A percentile compares a stretch with the other conserved stretches of the same genome.
These are phyloP conservation scores for Taphrina deformans DNA, from an alignment of 1,139 yeast species.

Conservation along the genomic window DNA sequence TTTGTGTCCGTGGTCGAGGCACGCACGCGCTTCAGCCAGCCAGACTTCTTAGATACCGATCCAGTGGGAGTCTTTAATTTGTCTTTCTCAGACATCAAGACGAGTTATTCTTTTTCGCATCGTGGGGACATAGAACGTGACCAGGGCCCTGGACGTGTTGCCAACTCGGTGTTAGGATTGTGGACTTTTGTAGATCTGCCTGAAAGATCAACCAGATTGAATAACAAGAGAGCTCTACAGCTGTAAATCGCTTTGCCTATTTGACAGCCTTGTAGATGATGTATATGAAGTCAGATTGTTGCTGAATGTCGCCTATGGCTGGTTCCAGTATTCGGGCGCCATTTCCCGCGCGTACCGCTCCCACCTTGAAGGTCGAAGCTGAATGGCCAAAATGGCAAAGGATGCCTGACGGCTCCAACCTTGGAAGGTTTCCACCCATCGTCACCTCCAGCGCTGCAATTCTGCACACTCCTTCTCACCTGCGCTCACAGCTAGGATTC, in stretches of 20 bases:
- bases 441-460: no score
- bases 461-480: no score
- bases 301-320: not conserved
- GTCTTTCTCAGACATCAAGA: conserved; percentile 30
- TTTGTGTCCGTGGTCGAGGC: conserved; percentile 9
- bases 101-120: not conserved
- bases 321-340: not conserved
- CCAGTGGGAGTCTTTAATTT: conserved; percentile 25
- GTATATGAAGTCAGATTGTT: not conserved
- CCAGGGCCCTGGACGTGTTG: not conserved
- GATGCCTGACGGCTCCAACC: no score
- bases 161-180: no score
- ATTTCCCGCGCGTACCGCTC: not conserved
- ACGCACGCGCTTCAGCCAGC: conserved; percentile 31
- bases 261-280: not conserved
- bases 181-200: no score
- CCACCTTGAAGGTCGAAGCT: not conserved
- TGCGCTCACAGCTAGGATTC: no score
- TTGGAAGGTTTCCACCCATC: no score
- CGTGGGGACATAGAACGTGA: not conserved
- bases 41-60: conserved; percentile 22
- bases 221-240: no score
- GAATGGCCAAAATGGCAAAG: not conserved
- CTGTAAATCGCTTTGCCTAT: no score
- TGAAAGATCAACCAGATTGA: no score